A percentile compares a stretch with the other conserved stretches of the same genome.
These are phyloP conservation scores for Kwoniella sp. DNA, from an alignment of 768 basidiomycete genomes.

Conservation along the genomic window DNA sequence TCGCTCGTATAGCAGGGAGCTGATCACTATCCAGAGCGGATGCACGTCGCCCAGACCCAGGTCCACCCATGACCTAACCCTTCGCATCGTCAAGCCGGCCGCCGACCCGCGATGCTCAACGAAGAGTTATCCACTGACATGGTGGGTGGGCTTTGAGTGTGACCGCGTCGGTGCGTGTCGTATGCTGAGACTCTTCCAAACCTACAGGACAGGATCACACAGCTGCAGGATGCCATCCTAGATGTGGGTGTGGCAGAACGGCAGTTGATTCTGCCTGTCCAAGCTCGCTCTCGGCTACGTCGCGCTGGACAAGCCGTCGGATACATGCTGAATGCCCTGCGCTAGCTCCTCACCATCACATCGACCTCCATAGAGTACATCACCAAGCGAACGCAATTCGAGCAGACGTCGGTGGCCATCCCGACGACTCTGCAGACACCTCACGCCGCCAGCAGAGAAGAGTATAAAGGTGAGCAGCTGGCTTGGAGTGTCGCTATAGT, in stretches of 20 bases:
- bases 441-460: constrained; percentile 19
- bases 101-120: constrained; percentile 39
- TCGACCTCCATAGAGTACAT: constrained; percentile 45
- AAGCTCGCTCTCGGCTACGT: neutral
- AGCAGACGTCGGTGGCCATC: constrained; percentile 29
- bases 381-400: constrained; percentile 39
- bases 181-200: neutral
- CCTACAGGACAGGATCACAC: constrained; percentile 45
- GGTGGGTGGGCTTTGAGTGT: no score
- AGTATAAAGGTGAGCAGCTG: constrained; percentile 31
- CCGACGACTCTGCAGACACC: constrained; percentile 27
- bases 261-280: neutral
- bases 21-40: no score
- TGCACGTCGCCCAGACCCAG: no score
- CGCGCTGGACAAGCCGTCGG: neutral
- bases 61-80: no score
- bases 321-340: neutral
- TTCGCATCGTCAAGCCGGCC: no score
- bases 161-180: no score
- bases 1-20: no score
- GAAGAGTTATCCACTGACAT: constrained; percentile 48
- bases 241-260: constrained; percentile 27
- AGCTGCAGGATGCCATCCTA: constrained; percentile 46
- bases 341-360: constrained; percentile 38
- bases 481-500: neutral